phyloP scores from a whole-genome alignment of 257 asterid genomes.

The Euphrasia confusa region DNA sequence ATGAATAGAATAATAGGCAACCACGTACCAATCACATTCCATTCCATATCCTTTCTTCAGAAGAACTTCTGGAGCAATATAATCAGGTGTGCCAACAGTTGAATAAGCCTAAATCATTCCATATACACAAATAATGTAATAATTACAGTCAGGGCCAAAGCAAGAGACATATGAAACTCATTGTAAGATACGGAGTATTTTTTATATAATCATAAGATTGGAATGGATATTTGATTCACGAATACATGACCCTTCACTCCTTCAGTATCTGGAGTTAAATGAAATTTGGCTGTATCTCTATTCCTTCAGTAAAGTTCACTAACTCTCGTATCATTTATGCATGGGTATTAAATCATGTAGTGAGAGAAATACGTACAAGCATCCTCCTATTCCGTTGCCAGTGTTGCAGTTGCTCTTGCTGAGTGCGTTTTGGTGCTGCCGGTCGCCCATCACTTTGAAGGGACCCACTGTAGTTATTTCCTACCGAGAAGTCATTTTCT shows the following conservation, averaged over 20 bases:
- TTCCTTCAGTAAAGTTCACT: background rate
- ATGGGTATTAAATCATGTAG: constrained; percentile 7
- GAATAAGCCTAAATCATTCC: constrained; percentile 63
- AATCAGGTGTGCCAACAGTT: constrained; percentile 87
- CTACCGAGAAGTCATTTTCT: constrained; percentile 73
- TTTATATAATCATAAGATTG: background rate
- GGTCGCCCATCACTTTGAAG: constrained; percentile 84
- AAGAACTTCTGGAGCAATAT: constrained; percentile 83
- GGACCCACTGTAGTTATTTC: constrained; percentile 56
- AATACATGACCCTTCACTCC: constrained; percentile 8
- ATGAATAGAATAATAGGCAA: constrained; percentile 15
- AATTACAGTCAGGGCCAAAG: constrained; percentile 12
- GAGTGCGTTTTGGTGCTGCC: constrained; percentile 61
- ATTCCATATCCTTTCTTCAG: constrained; percentile 83
- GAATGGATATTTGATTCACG: constrained; percentile 1
- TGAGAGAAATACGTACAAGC: constrained; percentile 49
- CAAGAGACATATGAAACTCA: constrained; percentile 4
- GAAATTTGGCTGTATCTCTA: constrained; percentile 4
- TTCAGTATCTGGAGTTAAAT: background rate
- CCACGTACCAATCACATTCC: constrained; percentile 87
- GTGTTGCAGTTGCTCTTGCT: constrained; percentile 70
- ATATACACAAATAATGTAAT: background rate
- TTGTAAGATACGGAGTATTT: background rate
- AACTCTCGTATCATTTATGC: background rate
- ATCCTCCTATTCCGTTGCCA: constrained; percentile 82